Base-by-base conservation (phyloP, 257 asterid genomes). In the Schizonepeta tenuifolia region DNA sequence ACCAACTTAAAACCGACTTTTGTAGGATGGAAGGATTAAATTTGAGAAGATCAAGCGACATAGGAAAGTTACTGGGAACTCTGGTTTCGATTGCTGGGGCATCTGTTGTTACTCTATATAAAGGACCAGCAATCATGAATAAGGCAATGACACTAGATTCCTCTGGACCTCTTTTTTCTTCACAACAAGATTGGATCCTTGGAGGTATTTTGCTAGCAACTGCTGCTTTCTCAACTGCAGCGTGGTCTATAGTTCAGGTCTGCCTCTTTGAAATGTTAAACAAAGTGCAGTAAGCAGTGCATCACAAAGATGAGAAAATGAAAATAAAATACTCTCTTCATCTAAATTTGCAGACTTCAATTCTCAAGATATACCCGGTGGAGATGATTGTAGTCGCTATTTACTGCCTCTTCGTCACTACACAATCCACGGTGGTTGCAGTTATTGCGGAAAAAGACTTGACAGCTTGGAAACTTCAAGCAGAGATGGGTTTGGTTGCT, bases 221-320 rank as follows among this genome's bases (percentile, higher is more conserved):
- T 35, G 88, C 85, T 62, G 74, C 83, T 33, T 70, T 86, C 61
- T 81, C 82, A 4, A 76, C 79, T 62, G 86, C 91, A 9, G 68
- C 83, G 1, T 83, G 91, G 91, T 86, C 83, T 60, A 82, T 86
- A 49, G 80, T 79, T 66, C 87, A 86, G 88, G 90, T 79, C 31
- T 2, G 64, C 47, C 41, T 56, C 12, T 49, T 60, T 40, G 22
- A 61, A 17, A 10, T 12, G 31, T 60, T 35, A 38, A 3, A 15
- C 1, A 22, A 43, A 46, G 4, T 9, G 21, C 0, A 24, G 35
- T 36, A 9, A 14, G n/a, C 0, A 21, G 55, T 55, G 53, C 47
- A 54, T 43, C 50, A 38, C 11, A 22, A 17, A 35, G 10, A 36
- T 26, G 18, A 21, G 44, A 62, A 9, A 61, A 11, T 1, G 38